Percentiles rank a stretch among this genome's conserved stretches.
phyloP scores from a whole-genome alignment of 1,284 basidiomycete genomes.

The Microbotryomycetes sp. region DNA sequence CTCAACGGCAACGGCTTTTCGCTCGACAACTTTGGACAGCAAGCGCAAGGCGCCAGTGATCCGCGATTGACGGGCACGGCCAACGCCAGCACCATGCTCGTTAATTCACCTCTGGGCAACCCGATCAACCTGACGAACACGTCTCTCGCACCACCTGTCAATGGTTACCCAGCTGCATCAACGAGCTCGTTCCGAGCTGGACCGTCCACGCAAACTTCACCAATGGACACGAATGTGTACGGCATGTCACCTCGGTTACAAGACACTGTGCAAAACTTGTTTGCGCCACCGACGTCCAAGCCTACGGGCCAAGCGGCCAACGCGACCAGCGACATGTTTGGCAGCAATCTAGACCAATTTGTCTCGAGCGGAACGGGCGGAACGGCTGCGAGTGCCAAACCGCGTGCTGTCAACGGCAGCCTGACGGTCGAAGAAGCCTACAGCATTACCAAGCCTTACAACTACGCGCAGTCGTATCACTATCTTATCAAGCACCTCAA shows the following conservation, averaged over 20 bases:
- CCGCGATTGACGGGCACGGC: background rate
- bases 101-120: background rate
- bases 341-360: background rate
- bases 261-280: slow-evolving; percentile 1
- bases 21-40: slow-evolving; percentile 8
- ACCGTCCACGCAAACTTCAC: background rate
- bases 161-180: background rate
- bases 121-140: background rate
- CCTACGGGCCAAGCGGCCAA: background rate
- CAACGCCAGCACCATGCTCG: background rate
- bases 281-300: background rate
- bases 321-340: background rate
- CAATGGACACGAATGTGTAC: background rate
- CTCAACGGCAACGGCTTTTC: slow-evolving; percentile 55
- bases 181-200: background rate
- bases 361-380: background rate
- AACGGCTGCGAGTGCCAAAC: background rate
- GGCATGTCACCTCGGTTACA: slow-evolving; percentile 4
- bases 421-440: slow-evolving; percentile 55
- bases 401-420: background rate
- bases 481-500: slow-evolving; percentile 86
- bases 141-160: background rate
- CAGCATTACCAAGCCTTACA: slow-evolving; percentile 65
- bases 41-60: background rate
- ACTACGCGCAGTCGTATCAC: slow-evolving; percentile 86